A percentile compares a stretch with the other conserved stretches of the same genome.
These are phyloP conservation scores for Zhuliangozyma parablackwelliae DNA, from an alignment of 1,139 yeast species.

Conservation along the genomic window DNA sequence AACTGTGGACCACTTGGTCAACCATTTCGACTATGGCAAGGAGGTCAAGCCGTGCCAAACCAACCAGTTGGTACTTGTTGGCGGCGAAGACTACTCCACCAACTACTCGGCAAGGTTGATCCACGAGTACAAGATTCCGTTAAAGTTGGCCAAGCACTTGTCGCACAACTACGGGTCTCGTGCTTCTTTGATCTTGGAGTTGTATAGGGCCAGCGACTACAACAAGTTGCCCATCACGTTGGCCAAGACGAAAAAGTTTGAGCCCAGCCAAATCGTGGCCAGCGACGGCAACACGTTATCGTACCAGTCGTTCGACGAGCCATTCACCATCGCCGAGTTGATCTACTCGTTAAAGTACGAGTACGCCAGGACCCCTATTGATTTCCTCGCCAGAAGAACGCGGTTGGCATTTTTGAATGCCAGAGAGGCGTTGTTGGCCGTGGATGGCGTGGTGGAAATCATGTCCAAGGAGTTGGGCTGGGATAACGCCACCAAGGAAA, in stretches of 20 bases:
- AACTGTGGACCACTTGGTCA: conserved; percentile 73
- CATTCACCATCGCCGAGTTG: conserved; percentile 90
- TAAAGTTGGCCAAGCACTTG: conserved; percentile 76
- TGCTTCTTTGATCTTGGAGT: conserved; percentile 73
- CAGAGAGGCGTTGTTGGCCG: conserved; percentile 73
- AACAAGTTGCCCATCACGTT: conserved; percentile 62
- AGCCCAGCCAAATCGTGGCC: conserved; percentile 31
- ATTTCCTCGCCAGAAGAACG: conserved; percentile 89
- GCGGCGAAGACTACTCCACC: conserved; percentile 66
- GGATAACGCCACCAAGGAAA: conserved; percentile 56
- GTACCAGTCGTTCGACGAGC: conserved; percentile 65
- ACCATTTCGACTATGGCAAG: conserved; percentile 41
- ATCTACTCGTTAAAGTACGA: conserved; percentile 78
- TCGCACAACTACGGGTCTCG: conserved; percentile 88
- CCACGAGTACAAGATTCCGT: conserved; percentile 72
- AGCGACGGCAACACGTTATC: conserved; percentile 33
- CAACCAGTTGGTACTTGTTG: conserved; percentile 59
- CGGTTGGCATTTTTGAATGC: conserved; percentile 91
- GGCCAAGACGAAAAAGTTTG: conserved; percentile 39
- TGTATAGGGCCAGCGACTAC: conserved; percentile 48
- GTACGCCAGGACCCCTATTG: conserved; percentile 83
- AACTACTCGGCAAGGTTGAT: conserved; percentile 76
- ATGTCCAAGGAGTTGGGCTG: conserved; percentile 80
- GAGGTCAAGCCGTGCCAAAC: conserved; percentile 57
- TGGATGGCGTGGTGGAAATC: conserved; percentile 80